phyloP scores from a whole-genome alignment of 2,329 filamentous ascomycete species.

The Penicillium paneum region DNA sequence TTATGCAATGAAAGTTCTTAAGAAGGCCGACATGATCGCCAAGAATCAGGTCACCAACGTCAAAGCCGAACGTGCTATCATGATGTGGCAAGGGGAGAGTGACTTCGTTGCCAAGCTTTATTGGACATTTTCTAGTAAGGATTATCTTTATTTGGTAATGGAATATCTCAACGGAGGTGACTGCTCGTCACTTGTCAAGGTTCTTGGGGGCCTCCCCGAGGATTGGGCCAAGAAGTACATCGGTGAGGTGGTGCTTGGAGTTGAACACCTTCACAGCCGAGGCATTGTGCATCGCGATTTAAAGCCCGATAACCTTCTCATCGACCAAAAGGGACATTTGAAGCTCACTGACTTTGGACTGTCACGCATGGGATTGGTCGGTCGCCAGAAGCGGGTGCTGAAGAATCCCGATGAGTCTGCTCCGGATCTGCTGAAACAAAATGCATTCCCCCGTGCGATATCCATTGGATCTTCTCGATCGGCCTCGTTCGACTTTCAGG shows the following conservation, averaged over 20 bases:
- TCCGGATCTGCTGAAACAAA: slow-evolving; percentile 87
- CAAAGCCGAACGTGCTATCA: slow-evolving; percentile 96
- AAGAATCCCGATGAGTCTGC: slow-evolving; percentile 76
- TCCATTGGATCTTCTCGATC: slow-evolving; percentile 90
- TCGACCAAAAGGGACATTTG: slow-evolving; percentile 92
- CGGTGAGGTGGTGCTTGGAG: slow-evolving; percentile 92
- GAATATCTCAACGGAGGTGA: slow-evolving; percentile 98
- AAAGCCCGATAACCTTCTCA: slow-evolving; percentile 95
- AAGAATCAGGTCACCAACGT: slow-evolving; percentile 99
- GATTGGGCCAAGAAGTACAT: slow-evolving; percentile 99
- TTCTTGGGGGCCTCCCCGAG: slow-evolving; percentile 85
- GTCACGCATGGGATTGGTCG: slow-evolving; percentile 94
- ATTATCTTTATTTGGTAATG: slow-evolving; percentile 98
- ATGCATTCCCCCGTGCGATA: slow-evolving; percentile 79
- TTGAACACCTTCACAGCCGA: slow-evolving; percentile 89
- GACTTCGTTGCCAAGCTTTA: slow-evolving; percentile 99
- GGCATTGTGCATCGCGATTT: slow-evolving; percentile 96
- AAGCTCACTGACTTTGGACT: slow-evolving; percentile 97
- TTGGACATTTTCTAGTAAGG: slow-evolving; percentile 99
- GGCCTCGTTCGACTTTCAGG: slow-evolving; percentile 85
- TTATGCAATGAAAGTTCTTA: slow-evolving; percentile 96
- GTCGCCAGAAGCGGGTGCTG: slow-evolving; percentile 89
- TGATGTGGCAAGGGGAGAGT: slow-evolving; percentile 99
- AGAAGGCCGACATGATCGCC: slow-evolving; percentile 99
- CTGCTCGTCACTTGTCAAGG: slow-evolving; percentile 93